Evolutionary conservation across 2,329 filamentous ascomycete genomes (phyloP).

Genomic region (Penicillium sp.): DNA sequence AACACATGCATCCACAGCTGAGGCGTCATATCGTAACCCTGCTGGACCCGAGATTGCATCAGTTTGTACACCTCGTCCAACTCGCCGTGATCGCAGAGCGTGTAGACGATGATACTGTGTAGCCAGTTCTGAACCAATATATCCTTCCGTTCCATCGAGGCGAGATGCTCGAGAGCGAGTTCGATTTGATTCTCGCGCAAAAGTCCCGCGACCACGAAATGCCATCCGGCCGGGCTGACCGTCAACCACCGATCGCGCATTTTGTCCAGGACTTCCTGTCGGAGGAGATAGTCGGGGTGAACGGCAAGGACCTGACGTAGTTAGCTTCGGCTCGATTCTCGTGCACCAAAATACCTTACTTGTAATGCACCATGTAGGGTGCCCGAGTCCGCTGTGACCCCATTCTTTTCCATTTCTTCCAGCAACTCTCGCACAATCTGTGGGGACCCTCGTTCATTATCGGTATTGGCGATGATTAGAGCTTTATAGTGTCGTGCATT

Average conservation of each 20-base stretch:
- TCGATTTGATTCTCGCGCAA: conserved; percentile 83
- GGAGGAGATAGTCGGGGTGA: conserved; percentile 81
- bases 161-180: conserved; percentile 70
- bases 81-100: conserved; percentile 70
- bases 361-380: conserved; percentile 73
- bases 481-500: conserved; percentile 64
- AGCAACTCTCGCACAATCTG: conserved; percentile 65
- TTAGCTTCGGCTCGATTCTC: neutral
- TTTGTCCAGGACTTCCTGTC: conserved; percentile 69
- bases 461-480: conserved; percentile 71
- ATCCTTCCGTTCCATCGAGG: conserved; percentile 62
- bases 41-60: conserved; percentile 59
- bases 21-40: conserved; percentile 50
- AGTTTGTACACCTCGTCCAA: conserved; percentile 75
- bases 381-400: conserved; percentile 64
- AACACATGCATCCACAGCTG: conserved; percentile 71
- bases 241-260: conserved; percentile 68
- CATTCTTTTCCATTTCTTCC: conserved; percentile 67
- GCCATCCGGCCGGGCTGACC: conserved; percentile 62
- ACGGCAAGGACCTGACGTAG: conserved; percentile 63
- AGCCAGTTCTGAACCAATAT: conserved; percentile 69
- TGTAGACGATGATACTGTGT: conserved; percentile 74
- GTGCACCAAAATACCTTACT: conserved; percentile 42
- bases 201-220: conserved; percentile 71
- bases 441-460: conserved; percentile 65